Base-by-base conservation (phyloP, 2,329 filamentous ascomycete species). In the Ophiosphaerella narmari region DNA sequence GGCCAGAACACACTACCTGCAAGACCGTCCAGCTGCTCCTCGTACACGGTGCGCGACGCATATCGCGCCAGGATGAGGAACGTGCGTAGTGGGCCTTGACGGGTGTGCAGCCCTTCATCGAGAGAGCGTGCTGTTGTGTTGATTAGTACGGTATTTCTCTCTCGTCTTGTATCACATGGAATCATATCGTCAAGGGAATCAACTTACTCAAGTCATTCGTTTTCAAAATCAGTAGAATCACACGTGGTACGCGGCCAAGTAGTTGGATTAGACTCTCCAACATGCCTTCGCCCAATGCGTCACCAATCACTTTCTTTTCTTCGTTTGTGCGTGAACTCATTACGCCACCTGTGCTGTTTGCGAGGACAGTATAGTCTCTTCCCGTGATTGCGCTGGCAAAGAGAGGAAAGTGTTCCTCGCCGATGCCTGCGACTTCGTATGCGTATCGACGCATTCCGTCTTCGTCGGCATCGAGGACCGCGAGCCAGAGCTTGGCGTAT, bases 311-410 rank as follows among this genome's bases (percentile, higher is more conserved):
- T 63, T 94, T 86, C 74, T 95, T 92, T 77, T 99, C 95, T 53
- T 86, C 82, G 1, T 78, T 78, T 2, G 88, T 88, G 43, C 91
- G 84, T 4, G 83, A 79, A 2, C 43, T 63, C 6, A 82, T 77
- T 3, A 85, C 83, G 26, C 61, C 63, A 7, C 44, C 43, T 16
- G 58, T 51, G 18, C 83, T 81, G 45, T 79, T 76, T 4, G 77
- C 84, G 40, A 97, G 78, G 4, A 95, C 86, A 47, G 82, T 85
- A 72, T 88, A 99, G 73, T 99, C 94, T 37, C 95, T 83, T 3
- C 94, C 94, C 0, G 94, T 99, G 67, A 99, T 99, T 48, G 94
- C 94, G 9, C 89, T 94, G 1, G 93, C 94, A 71, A 99, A 99
- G 16, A 99, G 82, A 1, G 91, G 91, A 66, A 99, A 99, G 65